These are phyloP conservation scores for Antitrichia curtipendula DNA, from an alignment of 225 moss, liverwort and hornwort species.

Conservation along the genomic window DNA sequence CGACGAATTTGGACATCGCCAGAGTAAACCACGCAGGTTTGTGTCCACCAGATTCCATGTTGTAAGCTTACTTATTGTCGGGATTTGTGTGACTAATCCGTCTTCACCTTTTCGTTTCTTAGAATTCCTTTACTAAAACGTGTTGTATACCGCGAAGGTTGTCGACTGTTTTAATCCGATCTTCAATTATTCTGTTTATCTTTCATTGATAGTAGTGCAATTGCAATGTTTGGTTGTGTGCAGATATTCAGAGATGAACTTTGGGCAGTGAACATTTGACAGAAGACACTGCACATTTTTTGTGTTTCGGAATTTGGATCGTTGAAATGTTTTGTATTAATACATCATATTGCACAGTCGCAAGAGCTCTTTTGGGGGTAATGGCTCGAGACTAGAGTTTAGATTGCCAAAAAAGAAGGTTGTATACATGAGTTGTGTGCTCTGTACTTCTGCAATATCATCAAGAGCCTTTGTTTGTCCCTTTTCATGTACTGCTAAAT, in stretches of 20 bases:
- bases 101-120: background rate
- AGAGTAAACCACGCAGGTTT: constrained; percentile 98
- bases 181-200: background rate
- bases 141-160: background rate
- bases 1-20: constrained; percentile 95
- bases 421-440: background rate
- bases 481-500: background rate
- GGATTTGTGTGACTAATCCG: background rate
- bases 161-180: background rate
- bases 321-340: background rate
- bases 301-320: constrained; percentile 1
- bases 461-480: background rate
- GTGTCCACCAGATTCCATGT: background rate
- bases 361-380: background rate
- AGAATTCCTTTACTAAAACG: background rate
- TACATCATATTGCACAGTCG: constrained; percentile 1
- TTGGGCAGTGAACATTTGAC: constrained; percentile 57
- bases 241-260: constrained; percentile 99
- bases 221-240: background rate
- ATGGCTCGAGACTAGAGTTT: background rate
- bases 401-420: background rate
- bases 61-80: background rate
- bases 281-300: background rate
- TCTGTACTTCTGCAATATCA: background rate
- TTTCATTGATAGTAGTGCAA: background rate